phyloP scores from a whole-genome alignment of 202 grass and related monocot species.

The Carex arenaria region DNA sequence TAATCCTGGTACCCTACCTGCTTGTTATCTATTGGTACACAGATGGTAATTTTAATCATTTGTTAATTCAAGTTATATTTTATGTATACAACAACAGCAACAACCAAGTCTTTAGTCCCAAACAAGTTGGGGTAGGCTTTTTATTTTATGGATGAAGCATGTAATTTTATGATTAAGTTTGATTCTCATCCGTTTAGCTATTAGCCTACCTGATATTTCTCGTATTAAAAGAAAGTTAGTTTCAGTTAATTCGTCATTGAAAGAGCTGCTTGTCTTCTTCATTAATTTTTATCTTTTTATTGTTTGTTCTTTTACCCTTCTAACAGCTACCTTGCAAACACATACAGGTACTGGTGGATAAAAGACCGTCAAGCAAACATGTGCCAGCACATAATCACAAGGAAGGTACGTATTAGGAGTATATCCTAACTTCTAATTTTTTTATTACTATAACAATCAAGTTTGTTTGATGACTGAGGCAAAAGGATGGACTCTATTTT shows the following conservation, averaged over 20 bases:
- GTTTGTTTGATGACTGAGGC: not conserved
- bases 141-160: not conserved
- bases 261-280: not conserved
- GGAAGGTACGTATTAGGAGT: slow-evolving; percentile 37
- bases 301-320: not conserved
- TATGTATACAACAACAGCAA: not conserved
- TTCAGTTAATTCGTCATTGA: not conserved
- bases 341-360: slow-evolving; percentile 59
- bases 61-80: not conserved
- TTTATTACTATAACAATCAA: not conserved
- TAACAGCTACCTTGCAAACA: not conserved
- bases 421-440: not conserved
- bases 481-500: not conserved
- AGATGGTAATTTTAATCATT: not conserved
- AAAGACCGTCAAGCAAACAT: slow-evolving; percentile 36
- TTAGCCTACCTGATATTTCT: not conserved
- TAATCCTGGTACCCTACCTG: not conserved
- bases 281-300: not conserved
- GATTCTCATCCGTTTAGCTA: not conserved
- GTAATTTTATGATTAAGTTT: not conserved
- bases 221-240: not conserved
- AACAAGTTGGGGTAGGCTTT: too few relatives aligned
- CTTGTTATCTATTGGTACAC: not conserved
- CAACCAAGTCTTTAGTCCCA: too few relatives aligned
- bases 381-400: slow-evolving; percentile 32